Evolutionary conservation across 1,284 basidiomycete species (phyloP).

Genomic region (Omphalotus olearius): DNA sequence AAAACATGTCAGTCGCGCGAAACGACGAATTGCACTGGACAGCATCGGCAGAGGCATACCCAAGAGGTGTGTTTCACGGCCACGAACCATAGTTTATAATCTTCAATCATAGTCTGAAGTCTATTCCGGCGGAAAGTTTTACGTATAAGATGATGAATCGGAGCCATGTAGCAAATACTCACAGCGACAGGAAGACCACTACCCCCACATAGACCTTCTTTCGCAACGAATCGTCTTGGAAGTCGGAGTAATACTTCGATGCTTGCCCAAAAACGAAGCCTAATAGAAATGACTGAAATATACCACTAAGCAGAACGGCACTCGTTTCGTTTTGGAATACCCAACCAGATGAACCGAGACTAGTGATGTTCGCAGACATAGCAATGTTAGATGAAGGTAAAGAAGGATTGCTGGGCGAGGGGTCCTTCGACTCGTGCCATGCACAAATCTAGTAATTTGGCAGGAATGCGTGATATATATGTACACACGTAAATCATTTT

Average conservation of each 20-base stretch:
- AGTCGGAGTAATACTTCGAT: slow-evolving; percentile 40
- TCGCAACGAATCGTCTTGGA: slow-evolving; percentile 35
- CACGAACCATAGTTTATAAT: slow-evolving; percentile 45
- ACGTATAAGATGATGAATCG: background rate
- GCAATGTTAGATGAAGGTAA: no score
- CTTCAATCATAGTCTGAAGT: slow-evolving; percentile 41
- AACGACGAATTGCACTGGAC: background rate
- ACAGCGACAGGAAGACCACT: slow-evolving; percentile 40
- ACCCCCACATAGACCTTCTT: slow-evolving; percentile 37
- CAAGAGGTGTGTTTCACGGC: slow-evolving; percentile 32
- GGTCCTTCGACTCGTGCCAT: no score
- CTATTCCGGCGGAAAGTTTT: slow-evolving; percentile 22
- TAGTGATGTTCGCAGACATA: no score
- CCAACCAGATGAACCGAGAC: background rate
- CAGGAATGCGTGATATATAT: no score
- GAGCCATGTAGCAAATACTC: slow-evolving; percentile 17
- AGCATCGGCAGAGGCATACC: slow-evolving; percentile 6
- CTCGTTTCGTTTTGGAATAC: slow-evolving; percentile 25
- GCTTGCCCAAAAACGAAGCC: slow-evolving; percentile 45
- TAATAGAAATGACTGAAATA: slow-evolving; percentile 40
- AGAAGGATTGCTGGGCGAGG: no score
- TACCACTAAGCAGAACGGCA: slow-evolving; percentile 36
- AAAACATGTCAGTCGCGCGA: slow-evolving; percentile 1
- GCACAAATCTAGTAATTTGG: no score
- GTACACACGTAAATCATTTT: no score